A percentile compares a stretch with the other conserved stretches of the same genome.
Evolutionary conservation across 78 protist species (phyloP).

Genomic region (Capsaspora owczarzaki): DNA sequence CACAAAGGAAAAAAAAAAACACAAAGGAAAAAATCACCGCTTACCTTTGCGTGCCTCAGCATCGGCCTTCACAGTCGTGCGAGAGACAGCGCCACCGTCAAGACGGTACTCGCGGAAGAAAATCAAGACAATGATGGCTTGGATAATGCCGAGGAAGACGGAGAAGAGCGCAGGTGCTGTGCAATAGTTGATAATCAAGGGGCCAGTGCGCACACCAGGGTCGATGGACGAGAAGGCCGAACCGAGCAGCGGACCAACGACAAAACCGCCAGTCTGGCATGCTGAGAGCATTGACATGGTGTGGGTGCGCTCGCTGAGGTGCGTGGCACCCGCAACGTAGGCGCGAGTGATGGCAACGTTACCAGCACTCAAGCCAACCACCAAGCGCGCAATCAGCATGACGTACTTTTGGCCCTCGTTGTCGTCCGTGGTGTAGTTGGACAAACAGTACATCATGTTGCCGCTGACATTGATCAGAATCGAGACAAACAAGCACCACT

Average conservation of each 20-base stretch:
- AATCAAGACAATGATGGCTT: neutral
- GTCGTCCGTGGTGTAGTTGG: neutral
- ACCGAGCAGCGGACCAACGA: constrained; percentile 32
- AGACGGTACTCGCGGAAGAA: constrained; percentile 17
- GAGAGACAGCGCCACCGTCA: neutral
- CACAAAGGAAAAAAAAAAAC: no score
- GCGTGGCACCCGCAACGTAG: constrained; percentile 11
- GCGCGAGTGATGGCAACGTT: constrained; percentile 41
- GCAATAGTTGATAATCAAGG: constrained; percentile 2
- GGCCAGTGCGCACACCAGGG: neutral
- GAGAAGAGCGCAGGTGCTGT: constrained; percentile 42
- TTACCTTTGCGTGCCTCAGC: no score
- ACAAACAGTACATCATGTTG: constrained; percentile 27
- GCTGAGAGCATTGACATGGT: constrained; percentile 22
- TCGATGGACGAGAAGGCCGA: neutral
- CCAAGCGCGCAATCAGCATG: constrained; percentile 28
- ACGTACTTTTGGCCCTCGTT: neutral
- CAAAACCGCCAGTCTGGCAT: constrained; percentile 33
- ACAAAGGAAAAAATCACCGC: no score
- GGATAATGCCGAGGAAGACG: constrained; percentile 1
- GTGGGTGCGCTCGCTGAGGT: constrained; percentile 12
- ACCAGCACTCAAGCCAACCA: constrained; percentile 32
- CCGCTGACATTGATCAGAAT: constrained; percentile 4
- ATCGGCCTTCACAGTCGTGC: no score
- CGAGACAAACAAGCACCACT: constrained; percentile 24